A percentile compares a stretch with the other conserved stretches of the same genome.
phyloP scores from a whole-genome alignment of 2,329 filamentous ascomycete species.

The Leptosphaerulina australis region DNA sequence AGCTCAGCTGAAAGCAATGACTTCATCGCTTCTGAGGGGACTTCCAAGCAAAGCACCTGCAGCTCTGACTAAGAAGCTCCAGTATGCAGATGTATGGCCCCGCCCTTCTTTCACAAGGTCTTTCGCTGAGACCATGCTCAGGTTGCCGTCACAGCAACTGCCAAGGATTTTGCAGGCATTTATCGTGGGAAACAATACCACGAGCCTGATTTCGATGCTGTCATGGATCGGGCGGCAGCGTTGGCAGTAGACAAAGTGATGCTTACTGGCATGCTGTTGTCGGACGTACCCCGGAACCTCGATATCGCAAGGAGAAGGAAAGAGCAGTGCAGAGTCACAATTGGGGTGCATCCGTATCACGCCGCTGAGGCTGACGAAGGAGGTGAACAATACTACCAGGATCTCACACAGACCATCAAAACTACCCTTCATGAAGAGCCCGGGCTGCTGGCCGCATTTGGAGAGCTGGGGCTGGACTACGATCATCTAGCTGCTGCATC shows the following conservation, averaged over 20 bases:
- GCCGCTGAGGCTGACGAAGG: conserved; percentile 51
- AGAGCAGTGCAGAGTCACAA: conserved; percentile 52
- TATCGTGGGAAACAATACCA: conserved; percentile 60
- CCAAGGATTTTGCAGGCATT: conserved; percentile 56
- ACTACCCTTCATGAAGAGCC: conserved; percentile 19
- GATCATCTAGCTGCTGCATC: conserved; percentile 53
- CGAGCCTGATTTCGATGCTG: conserved; percentile 52
- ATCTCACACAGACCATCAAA: conserved; percentile 33
- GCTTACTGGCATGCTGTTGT: conserved; percentile 48
- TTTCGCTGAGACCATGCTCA: conserved; percentile 17
- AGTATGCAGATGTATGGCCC: conserved; percentile 16
- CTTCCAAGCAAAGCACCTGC: conserved; percentile 4
- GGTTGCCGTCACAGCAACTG: conserved; percentile 45
- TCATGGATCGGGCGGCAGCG: conserved; percentile 51
- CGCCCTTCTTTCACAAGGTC: neutral
- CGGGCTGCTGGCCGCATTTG: conserved; percentile 53
- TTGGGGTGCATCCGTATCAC: conserved; percentile 60
- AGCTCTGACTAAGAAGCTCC: conserved; percentile 6
- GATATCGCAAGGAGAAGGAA: conserved; percentile 29
- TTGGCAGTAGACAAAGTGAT: conserved; percentile 52
- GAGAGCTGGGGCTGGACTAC: conserved; percentile 60
- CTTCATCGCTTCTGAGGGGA: conserved; percentile 2
- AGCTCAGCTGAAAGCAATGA: neutral
- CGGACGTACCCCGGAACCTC: conserved; percentile 47
- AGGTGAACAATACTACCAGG: conserved; percentile 33